Conservation (phyloP, 768 basidiomycete species). For the Coprinopsis strossmayeri region DNA sequence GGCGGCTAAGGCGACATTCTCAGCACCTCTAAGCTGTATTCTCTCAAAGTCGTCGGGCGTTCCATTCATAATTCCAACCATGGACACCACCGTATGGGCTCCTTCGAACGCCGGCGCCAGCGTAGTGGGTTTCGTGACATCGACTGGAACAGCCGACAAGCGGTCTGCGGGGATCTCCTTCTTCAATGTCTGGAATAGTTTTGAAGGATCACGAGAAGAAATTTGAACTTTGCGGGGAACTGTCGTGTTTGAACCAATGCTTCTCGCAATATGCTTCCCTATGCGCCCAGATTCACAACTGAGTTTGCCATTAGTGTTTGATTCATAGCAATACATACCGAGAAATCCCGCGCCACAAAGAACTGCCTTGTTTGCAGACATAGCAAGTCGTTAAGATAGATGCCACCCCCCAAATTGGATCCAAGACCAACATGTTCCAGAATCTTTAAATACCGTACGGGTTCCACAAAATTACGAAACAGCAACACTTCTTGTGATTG, state of each 20-base stretch:
- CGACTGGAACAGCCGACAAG: conserved; percentile 36
- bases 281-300: no score
- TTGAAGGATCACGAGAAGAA: conserved; percentile 52
- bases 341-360: conserved; percentile 57
- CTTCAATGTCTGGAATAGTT: conserved; percentile 26
- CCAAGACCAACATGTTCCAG: no score
- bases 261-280: conserved; percentile 58
- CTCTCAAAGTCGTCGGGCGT: conserved; percentile 47
- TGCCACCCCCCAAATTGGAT: no score
- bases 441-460: no score
- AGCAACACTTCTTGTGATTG: no score
- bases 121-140: conserved; percentile 48
- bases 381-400: background rate
- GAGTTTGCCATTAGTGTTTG: no score
- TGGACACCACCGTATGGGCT: conserved; percentile 55
- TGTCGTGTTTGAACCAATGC: conserved; percentile 28
- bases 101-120: conserved; percentile 43
- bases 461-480: background rate
- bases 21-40: conserved; percentile 59
- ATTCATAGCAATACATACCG: no score
- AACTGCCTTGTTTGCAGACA: conserved; percentile 32
- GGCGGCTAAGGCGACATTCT: conserved; percentile 55
- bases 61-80: conserved; percentile 65
- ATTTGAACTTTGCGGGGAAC: conserved; percentile 37
- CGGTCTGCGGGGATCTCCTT: conserved; percentile 24